A percentile compares a stretch with the other conserved stretches of the same genome.
These are phyloP conservation scores for Lactarius akahatsu DNA, from an alignment of 768 basidiomycete species.

Conservation along the genomic window DNA sequence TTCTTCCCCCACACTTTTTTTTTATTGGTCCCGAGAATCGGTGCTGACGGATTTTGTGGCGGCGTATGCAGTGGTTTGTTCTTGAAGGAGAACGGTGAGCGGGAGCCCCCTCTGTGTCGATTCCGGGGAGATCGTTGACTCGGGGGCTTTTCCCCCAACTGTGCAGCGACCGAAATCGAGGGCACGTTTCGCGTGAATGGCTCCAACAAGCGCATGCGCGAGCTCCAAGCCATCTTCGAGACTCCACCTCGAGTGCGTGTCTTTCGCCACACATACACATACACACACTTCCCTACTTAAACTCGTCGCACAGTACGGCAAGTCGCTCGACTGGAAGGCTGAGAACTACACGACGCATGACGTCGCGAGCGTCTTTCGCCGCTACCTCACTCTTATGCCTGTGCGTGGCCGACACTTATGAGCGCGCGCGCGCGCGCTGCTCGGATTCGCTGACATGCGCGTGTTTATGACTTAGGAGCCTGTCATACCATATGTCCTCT, in stretches of 20 bases:
- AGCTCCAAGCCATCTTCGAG: conserved; percentile 90
- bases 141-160: not conserved
- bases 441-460: conserved; percentile 15
- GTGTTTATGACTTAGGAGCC: conserved; percentile 62
- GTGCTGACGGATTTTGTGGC: conserved; percentile 7
- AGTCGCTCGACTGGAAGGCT: conserved; percentile 86
- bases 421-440: not conserved
- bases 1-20: conserved; percentile 21
- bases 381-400: conserved; percentile 96
- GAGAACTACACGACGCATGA: conserved; percentile 92
- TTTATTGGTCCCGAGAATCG: too few species aligned
- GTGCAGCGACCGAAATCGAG: conserved; percentile 80
- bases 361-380: conserved; percentile 92
- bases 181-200: conserved; percentile 96
- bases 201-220: conserved; percentile 93
- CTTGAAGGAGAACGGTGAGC: conserved; percentile 87
- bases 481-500: conserved; percentile 89
- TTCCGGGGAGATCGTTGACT: conserved; percentile 1
- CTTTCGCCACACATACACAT: not conserved
- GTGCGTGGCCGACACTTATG: conserved; percentile 48
- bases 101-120: not conserved
- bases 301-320: conserved; percentile 69
- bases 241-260: conserved; percentile 74
- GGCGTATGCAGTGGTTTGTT: conserved; percentile 67
- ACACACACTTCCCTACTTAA: too few species aligned